Base-by-base conservation (phyloP, 2,329 filamentous ascomycete species). In the Fusarium sp. region DNA sequence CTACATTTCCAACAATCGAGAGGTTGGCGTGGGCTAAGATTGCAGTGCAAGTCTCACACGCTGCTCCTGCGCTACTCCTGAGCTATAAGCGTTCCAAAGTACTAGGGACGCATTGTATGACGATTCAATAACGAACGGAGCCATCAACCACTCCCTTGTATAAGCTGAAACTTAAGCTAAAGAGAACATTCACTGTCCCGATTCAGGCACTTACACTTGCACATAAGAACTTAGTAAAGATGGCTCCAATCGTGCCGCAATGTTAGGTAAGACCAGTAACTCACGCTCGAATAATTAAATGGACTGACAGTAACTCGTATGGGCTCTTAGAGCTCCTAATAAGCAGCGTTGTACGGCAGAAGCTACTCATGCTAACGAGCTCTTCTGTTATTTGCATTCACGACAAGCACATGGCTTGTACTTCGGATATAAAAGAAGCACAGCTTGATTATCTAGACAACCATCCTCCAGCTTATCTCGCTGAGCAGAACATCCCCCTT, bases 311-410 rank as follows among this genome's bases (percentile, higher is more conserved):
- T 32, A 43, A 8, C 3, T 14, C 0, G 4, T 18, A 43, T 16
- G 74, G 71, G 73, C 74, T 29, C 30, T 76, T 10, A 42, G 59
- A 7, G 50, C 73, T 10, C 59, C 66, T 22, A 66, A 75, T 34
- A 57, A 49, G 1, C 54, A 97, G 89, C 70, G 95, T 91, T 58
- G 84, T 87, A 51, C 90, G 79, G 8, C 92, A 87, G 63, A 73
- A 25, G 73, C 73, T 22, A 75, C 75, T 12, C 60, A 74, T 14
- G 69, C 72, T 9, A 70, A 73, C 29, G 54, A 59, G 15, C 61
- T 77, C 44, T 77, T 77, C n/a, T 77, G 75, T 24, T 29, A 50
- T n/a, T 67, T 73, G 18, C 75, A 77, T 29, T 59, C 74, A 0
- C 73, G 63, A 20, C 75, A 77, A 29, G 74, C 68, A 2, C 67